Evolutionary conservation across 768 basidiomycete species (phyloP).

Genomic region (Tylopilus rubrobrunneus): DNA sequence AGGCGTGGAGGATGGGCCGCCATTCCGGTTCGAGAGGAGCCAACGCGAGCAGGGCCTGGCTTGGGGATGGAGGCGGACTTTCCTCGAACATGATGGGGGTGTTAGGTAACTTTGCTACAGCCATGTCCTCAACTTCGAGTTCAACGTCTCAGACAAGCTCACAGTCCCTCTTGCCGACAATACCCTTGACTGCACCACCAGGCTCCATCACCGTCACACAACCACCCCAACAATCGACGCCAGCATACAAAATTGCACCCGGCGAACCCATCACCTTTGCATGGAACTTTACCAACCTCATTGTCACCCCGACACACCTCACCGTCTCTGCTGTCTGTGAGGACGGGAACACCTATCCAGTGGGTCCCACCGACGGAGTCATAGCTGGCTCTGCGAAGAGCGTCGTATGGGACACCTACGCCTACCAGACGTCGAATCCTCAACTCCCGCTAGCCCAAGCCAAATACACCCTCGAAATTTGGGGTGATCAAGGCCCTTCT

Average conservation of each 20-base stretch:
- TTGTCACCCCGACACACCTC: conserved; percentile 57
- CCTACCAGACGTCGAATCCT: conserved; percentile 44
- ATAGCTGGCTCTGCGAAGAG: conserved; percentile 48
- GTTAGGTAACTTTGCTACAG: too few relatives aligned
- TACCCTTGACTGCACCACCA: conserved; percentile 52
- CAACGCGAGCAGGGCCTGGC: conserved; percentile 28
- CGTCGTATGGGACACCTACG: conserved; percentile 57
- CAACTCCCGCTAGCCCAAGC: conserved; percentile 52
- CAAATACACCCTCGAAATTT: conserved; percentile 56
- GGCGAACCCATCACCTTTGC: conserved; percentile 78
- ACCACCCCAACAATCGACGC: conserved; percentile 76
- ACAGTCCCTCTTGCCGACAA: conserved; percentile 24
- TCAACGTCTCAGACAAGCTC: neutral
- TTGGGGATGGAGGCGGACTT: conserved; percentile 30
- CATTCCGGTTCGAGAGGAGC: conserved; percentile 41
- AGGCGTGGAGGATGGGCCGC: conserved; percentile 79
- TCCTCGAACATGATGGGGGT: too few relatives aligned
- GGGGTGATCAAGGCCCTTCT: conserved; percentile 52
- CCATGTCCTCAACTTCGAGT: neutral
- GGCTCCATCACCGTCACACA: conserved; percentile 73
- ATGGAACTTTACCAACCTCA: conserved; percentile 82
- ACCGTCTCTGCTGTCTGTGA: conserved; percentile 60
- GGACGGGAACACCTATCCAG: conserved; percentile 64
- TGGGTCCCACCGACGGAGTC: conserved; percentile 51
- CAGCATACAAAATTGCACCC: conserved; percentile 84